Evolutionary conservation across 148 eudicot genomes (phyloP), one percentile per base, ranked within the genome.

Genomic region (Limonium bicolor): DNA sequence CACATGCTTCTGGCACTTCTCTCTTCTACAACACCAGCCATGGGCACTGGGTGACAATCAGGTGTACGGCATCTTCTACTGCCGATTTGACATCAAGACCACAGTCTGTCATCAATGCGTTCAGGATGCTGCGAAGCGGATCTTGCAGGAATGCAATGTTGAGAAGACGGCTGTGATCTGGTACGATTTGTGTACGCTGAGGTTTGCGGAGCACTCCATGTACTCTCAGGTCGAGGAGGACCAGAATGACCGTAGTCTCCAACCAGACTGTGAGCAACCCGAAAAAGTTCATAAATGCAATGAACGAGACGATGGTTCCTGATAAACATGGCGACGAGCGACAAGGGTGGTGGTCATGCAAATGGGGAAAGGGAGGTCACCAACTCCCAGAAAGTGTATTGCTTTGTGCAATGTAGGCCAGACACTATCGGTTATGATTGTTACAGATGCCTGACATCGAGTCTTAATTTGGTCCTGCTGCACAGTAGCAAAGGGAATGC

Each of bases 21-120:
- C n/a, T n/a, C n/a, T n/a, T n/a, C n/a, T n/a, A n/a, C n/a, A n/a
- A n/a, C n/a, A n/a, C n/a, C n/a, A n/a, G n/a, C n/a, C n/a, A n/a
- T n/a, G n/a, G n/a, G n/a, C n/a, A n/a, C n/a, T n/a, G n/a, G n/a
- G n/a, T n/a, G n/a, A n/a, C n/a, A n/a, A n/a, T n/a, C n/a, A n/a
- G n/a, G 61, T 55, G 14, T 64, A 57, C 30, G 62, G 51, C 0
- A 47, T 50, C 0, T 64, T 43, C 15, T 23, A 26, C 18, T 64
- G 68, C 20, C 25, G 63, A 26, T 53, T 36, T 4, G 59, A 52
- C 40, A 5, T 46, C 7, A 19, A 7, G 27, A n/a, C 45, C 3
- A 6, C 5, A 5, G 20, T 23, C 5, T 58, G 63, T 16, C 41
- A 40, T 16, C 19, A 21, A 3, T 64, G 63, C 35, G 36, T 64